phyloP scores from a whole-genome alignment of 2,329 filamentous ascomycete species.

The Fusarium tricinctum region DNA sequence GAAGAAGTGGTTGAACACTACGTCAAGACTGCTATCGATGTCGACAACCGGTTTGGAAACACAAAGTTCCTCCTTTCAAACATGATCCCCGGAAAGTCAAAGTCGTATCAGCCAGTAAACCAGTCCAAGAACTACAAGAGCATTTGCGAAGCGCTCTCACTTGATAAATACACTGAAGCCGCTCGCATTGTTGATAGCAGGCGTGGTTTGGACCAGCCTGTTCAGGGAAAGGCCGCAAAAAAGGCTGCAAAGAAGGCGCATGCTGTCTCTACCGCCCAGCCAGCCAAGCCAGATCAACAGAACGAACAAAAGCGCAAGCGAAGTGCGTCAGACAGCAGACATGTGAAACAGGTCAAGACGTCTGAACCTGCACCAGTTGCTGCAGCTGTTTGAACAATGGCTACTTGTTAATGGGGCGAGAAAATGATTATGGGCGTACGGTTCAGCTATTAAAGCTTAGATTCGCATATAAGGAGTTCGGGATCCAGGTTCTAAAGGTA shows the following conservation, averaged over 20 bases:
- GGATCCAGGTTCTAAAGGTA: conserved; percentile 17
- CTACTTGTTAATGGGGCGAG: neutral
- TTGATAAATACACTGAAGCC: conserved; percentile 72
- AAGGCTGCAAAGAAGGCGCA: conserved; percentile 54
- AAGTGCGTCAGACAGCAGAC: conserved; percentile 55
- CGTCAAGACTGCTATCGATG: conserved; percentile 77
- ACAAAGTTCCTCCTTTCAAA: conserved; percentile 92
- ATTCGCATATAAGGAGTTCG: conserved; percentile 45
- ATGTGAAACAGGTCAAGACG: conserved; percentile 38
- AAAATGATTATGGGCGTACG: conserved; percentile 12
- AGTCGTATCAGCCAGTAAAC: conserved; percentile 72
- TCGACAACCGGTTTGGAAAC: conserved; percentile 90
- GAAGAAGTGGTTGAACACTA: conserved; percentile 82
- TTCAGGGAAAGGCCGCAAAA: conserved; percentile 54
- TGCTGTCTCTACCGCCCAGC: conserved; percentile 63
- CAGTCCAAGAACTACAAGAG: conserved; percentile 79
- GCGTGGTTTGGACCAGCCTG: conserved; percentile 70
- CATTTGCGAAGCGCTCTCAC: conserved; percentile 74
- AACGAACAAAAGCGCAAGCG: conserved; percentile 53
- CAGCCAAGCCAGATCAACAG: conserved; percentile 56
- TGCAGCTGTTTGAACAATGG: conserved; percentile 20
- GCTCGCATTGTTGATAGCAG: conserved; percentile 76
- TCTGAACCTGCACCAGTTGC: conserved; percentile 47
- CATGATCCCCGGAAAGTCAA: conserved; percentile 84
- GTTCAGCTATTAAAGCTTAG: conserved; percentile 19